Base-by-base conservation (phyloP, 2,329 filamentous ascomycete species). In the Trichoderma lentiforme region DNA sequence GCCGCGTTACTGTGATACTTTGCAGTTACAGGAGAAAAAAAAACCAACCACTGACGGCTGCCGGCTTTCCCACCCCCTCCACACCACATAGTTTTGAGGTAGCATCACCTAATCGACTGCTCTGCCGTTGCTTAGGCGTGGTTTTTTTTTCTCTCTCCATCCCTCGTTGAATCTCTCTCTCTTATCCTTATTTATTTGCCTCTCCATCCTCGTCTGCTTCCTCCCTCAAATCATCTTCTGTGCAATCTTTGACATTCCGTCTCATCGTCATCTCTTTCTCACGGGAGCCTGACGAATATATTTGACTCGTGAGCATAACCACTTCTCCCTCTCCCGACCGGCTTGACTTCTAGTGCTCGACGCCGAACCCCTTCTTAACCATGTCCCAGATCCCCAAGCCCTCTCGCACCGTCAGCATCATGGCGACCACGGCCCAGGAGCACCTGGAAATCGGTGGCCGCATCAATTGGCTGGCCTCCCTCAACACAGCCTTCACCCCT, bases 401-500 rank as follows among this genome's bases (percentile, higher is more conserved):
- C 73, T 78, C 78, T 67, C 79, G 78, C 66, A 76, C 78, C 71
- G 77, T 80, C 73, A 82, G 81, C 81, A 81, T 80, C 80, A 88
- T 89, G 84, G 84, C 86, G 77, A 84, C 85, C 72, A 92, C 91
- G 81, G 92, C 94, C 82, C 89, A 96, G 82, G 93, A 97, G 83
- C 94, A 97, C 85, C 90, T 97, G 82, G 89, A 90, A 81, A 90
- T 92, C 80, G 91, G 93, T 82, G 88, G 88, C 80, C 88, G 88
- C 83, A 89, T 91, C 76, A 86, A 87, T 80, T 91, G 89, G 89
- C 85, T 91, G 74, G 85, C 88, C 74, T 83, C 84, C 74, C 93
- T 99, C 81, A 92, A 98, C 87, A 98, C 95, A 76, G 93, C 96
- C 81, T 94, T 92, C 86, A 87, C 89, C 78, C 95, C 95, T 71